Conservation (phyloP, 352 stramenopile species). For the Pythium aristosporum region DNA sequence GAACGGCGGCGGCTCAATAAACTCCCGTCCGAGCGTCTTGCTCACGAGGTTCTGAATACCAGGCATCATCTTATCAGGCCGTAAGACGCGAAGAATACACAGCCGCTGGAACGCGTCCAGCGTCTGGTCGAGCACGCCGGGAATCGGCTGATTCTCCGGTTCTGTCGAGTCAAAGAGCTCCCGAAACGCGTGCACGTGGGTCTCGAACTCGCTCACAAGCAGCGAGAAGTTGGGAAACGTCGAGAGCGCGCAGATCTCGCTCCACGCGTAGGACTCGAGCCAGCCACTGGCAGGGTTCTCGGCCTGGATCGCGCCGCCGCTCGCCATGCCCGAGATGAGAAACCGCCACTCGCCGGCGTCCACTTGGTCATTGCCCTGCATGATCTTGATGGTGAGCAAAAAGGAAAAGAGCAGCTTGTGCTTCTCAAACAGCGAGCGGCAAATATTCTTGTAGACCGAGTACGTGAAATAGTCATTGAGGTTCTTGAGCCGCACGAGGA, state of each 20-base stretch:
- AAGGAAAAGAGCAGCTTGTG: slow-evolving; percentile 95
- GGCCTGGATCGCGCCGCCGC: slow-evolving; percentile 31
- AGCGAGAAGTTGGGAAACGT: slow-evolving; percentile 66
- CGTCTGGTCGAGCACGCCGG: slow-evolving; percentile 46
- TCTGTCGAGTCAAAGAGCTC: slow-evolving; percentile 83
- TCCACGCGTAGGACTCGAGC: slow-evolving; percentile 79
- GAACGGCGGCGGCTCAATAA: slow-evolving; percentile 91
- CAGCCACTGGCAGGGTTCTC: slow-evolving; percentile 54
- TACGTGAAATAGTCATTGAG: slow-evolving; percentile 94
- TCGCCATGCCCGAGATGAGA: slow-evolving; percentile 83
- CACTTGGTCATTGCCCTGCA: slow-evolving; percentile 80
- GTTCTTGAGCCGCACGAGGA: slow-evolving; percentile 80
- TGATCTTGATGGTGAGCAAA: slow-evolving; percentile 87
- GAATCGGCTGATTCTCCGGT: slow-evolving; percentile 74
- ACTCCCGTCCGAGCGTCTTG: slow-evolving; percentile 79
- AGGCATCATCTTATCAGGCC: slow-evolving; percentile 83
- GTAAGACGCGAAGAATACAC: slow-evolving; percentile 74
- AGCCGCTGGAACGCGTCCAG: slow-evolving; percentile 86
- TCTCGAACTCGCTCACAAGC: slow-evolving; percentile 49
- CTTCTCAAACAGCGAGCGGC: slow-evolving; percentile 91
- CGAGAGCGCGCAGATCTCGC: slow-evolving; percentile 71
- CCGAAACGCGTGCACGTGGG: slow-evolving; percentile 50
- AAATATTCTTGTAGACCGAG: slow-evolving; percentile 94
- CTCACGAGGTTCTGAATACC: slow-evolving; percentile 91
- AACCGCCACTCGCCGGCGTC: slow-evolving; percentile 90